phyloP scores from a whole-genome alignment of 2,329 filamentous ascomycete genomes.

The Cercospora berteroae region DNA sequence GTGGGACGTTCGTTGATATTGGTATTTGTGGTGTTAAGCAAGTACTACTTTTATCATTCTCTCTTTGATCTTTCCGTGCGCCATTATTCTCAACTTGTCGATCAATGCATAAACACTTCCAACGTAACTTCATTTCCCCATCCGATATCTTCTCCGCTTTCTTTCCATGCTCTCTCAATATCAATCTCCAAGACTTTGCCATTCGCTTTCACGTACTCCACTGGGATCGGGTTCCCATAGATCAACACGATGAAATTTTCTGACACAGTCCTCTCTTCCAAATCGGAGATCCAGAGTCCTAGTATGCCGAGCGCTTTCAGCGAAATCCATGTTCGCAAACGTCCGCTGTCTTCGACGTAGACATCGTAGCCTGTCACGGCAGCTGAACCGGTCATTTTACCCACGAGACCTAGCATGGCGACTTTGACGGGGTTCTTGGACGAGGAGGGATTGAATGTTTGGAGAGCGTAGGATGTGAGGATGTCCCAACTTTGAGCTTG shows the following conservation, averaged over 20 bases:
- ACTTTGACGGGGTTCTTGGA: slow-evolving; percentile 50
- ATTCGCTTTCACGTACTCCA: slow-evolving; percentile 56
- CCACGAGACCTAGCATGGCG: slow-evolving; percentile 73
- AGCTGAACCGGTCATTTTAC: slow-evolving; percentile 86
- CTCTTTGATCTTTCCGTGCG: neutral
- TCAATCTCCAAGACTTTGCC: slow-evolving; percentile 73
- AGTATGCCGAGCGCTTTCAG: slow-evolving; percentile 78
- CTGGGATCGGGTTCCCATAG: slow-evolving; percentile 66
- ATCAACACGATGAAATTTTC: slow-evolving; percentile 54
- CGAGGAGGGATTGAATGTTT: slow-evolving; percentile 47
- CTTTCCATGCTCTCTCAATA: slow-evolving; percentile 71
- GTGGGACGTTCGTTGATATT: neutral
- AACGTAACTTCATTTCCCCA: slow-evolving; percentile 80
- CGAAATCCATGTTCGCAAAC: slow-evolving; percentile 63
- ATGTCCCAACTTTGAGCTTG: slow-evolving; percentile 52
- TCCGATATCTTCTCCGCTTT: slow-evolving; percentile 65
- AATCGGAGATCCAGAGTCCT: slow-evolving; percentile 73
- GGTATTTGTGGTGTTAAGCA: neutral
- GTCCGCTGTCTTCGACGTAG: slow-evolving; percentile 57
- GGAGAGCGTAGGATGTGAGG: slow-evolving; percentile 69
- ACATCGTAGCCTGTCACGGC: slow-evolving; percentile 67
- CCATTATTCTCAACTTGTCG: too few relatives aligned
- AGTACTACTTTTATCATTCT: neutral
- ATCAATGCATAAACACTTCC: slow-evolving; percentile 54
- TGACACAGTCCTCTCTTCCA: slow-evolving; percentile 52